A percentile compares a stretch with the other conserved stretches of the same genome.
Conservation (phyloP, 495 filamentous ascomycete genomes). For the Lineolata rhizophorae region DNA sequence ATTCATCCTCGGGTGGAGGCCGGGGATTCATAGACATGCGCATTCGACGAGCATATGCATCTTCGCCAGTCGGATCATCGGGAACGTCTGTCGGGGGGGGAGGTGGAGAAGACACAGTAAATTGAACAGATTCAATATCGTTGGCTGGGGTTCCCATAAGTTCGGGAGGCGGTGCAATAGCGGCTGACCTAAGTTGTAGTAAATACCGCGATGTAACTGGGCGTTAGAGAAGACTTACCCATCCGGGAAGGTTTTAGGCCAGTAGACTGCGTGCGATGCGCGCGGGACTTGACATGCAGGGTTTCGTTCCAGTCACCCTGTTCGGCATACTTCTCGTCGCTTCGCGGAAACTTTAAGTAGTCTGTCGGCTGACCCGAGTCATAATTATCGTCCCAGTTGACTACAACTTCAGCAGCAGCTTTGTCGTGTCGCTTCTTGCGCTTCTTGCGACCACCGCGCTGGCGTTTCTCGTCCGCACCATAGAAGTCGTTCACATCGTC, state of each 20-base stretch:
- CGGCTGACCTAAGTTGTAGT: not conserved
- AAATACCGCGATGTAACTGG: not conserved
- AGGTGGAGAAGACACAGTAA: slow-evolving; percentile 2
- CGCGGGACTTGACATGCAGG: too few relatives aligned
- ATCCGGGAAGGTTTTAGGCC: not conserved
- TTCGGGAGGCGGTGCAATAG: not conserved
- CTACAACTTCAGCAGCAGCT: slow-evolving; percentile 29
- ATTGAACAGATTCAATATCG: too few relatives aligned
- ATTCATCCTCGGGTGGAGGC: slow-evolving; percentile 11
- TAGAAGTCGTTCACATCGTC: slow-evolving; percentile 48
- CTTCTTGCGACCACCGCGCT: slow-evolving; percentile 69
- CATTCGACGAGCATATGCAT: slow-evolving; percentile 28
- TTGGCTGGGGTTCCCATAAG: too few relatives aligned
- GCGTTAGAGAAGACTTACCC: not conserved
- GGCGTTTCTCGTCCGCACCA: slow-evolving; percentile 32
- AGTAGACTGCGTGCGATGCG: too few relatives aligned
- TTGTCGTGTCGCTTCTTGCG: slow-evolving; percentile 58
- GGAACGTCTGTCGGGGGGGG: slow-evolving; percentile 1
- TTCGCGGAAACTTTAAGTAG: slow-evolving; percentile 67
- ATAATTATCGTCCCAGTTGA: slow-evolving; percentile 79
- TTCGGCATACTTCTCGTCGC: slow-evolving; percentile 63
- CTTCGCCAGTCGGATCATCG: slow-evolving; percentile 10
- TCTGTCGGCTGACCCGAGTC: slow-evolving; percentile 68
- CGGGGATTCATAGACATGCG: slow-evolving; percentile 19
- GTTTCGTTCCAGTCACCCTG: slow-evolving; percentile 74